phyloP scores from a whole-genome alignment of 768 basidiomycete species.

The Rhodotorula taiwanensis region DNA sequence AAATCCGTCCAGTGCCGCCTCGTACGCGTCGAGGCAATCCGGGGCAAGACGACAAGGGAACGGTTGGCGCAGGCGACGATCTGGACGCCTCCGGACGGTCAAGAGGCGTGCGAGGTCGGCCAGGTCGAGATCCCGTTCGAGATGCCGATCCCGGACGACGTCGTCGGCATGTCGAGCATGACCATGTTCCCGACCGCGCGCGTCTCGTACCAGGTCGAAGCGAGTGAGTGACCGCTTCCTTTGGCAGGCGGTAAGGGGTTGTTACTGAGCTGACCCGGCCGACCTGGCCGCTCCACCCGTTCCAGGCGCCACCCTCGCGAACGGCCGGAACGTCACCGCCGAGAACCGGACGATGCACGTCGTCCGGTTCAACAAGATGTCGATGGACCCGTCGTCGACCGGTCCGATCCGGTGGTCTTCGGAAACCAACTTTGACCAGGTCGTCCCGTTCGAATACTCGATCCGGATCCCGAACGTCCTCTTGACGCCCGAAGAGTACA shows the following conservation, averaged over 20 bases:
- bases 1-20: slow-evolving; percentile 4
- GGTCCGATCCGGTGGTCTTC: not conserved
- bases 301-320: not conserved
- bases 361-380: not conserved
- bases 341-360: not conserved
- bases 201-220: not conserved
- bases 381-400: not conserved
- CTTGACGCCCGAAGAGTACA: slow-evolving; percentile 1
- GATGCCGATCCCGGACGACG: not conserved
- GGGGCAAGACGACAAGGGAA: not conserved
- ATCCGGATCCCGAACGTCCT: slow-evolving; percentile 14
- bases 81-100: not conserved
- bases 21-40: slow-evolving; percentile 7
- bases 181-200: not conserved
- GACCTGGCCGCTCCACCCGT: not conserved
- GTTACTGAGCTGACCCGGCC: not conserved
- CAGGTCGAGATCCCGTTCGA: not conserved
- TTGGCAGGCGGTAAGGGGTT: not conserved
- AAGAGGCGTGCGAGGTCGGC: not conserved
- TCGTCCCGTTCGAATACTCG: slow-evolving; percentile 9
- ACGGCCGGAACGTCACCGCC: not conserved
- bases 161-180: not conserved
- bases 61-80: not conserved
- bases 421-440: not conserved
- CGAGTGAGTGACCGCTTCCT: not conserved